Evolutionary conservation across 345 rosid genomes (phyloP).

Genomic region (Populus pruinosa): DNA sequence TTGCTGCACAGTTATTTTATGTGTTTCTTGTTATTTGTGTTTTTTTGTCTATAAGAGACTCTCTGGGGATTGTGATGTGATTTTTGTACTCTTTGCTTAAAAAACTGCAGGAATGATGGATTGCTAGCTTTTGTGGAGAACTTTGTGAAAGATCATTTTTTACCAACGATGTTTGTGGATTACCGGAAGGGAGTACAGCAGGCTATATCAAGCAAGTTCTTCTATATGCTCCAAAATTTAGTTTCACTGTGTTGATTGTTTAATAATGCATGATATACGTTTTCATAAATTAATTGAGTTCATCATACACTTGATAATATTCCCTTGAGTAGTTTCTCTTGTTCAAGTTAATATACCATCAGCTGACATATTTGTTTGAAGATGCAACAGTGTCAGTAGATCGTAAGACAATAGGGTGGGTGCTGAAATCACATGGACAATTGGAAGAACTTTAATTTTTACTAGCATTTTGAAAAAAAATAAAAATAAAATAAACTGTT

Average conservation of each 20-base stretch:
- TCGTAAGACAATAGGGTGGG: background rate
- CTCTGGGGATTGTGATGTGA: background rate
- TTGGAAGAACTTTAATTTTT: background rate
- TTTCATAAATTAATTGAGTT: conserved; percentile 8
- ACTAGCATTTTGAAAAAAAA: background rate
- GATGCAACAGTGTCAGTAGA: background rate
- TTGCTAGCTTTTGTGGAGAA: conserved; percentile 90
- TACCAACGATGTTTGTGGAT: conserved; percentile 97
- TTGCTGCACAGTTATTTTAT: background rate
- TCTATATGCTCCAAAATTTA: background rate
- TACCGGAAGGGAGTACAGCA: conserved; percentile 97
- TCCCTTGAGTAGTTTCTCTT: background rate
- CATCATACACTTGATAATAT: background rate
- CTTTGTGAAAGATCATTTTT: conserved; percentile 93
- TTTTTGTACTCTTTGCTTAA: conserved; percentile 9
- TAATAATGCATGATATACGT: background rate
- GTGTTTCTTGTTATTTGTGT: background rate
- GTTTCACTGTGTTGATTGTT: background rate
- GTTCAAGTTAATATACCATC: background rate
- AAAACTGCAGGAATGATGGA: conserved; percentile 81
- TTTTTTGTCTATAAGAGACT: background rate
- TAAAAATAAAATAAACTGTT: background rate
- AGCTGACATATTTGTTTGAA: background rate
- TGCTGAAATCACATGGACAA: background rate
- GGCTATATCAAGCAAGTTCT: conserved; percentile 95